These are phyloP conservation scores for Trichopus zeylanicus DNA, from an alignment of 116 monocot species.

Conservation along the genomic window DNA sequence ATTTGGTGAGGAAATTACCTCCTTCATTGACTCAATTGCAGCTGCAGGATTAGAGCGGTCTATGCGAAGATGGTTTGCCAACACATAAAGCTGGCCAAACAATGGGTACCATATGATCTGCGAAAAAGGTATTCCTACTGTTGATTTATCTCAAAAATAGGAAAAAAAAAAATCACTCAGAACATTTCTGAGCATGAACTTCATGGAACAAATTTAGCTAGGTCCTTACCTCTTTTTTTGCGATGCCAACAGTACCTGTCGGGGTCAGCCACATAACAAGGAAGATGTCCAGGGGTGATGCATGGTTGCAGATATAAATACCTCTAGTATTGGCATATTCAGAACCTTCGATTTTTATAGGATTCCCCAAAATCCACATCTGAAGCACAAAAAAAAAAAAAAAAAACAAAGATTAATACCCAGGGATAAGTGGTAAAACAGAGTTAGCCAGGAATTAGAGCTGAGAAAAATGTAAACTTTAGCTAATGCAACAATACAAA, in stretches of 20 bases:
- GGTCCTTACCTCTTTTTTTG: conserved; percentile 54
- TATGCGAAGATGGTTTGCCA: conserved; percentile 70
- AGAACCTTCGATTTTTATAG: conserved; percentile 39
- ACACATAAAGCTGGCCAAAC: conserved; percentile 61
- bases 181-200: neutral
- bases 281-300: conserved; percentile 58
- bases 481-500: too few species aligned
- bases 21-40: conserved; percentile 50
- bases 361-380: conserved; percentile 69
- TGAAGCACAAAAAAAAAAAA: conserved; percentile 3
- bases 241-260: conserved; percentile 57
- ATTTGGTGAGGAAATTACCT: conserved; percentile 17
- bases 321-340: conserved; percentile 46
- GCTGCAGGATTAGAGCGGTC: conserved; percentile 54
- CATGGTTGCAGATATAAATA: conserved; percentile 60
- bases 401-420: neutral
- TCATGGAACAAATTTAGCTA: neutral
- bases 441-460: too few species aligned
- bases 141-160: neutral
- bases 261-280: conserved; percentile 67
- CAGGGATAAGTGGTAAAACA: too few species aligned
- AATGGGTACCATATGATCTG: conserved; percentile 75
- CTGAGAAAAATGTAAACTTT: too few species aligned
- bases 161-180: neutral
- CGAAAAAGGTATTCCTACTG: neutral